Evolutionary conservation across 1,139 yeast species (phyloP).

Genomic region (Petasospora rhodanensis): DNA sequence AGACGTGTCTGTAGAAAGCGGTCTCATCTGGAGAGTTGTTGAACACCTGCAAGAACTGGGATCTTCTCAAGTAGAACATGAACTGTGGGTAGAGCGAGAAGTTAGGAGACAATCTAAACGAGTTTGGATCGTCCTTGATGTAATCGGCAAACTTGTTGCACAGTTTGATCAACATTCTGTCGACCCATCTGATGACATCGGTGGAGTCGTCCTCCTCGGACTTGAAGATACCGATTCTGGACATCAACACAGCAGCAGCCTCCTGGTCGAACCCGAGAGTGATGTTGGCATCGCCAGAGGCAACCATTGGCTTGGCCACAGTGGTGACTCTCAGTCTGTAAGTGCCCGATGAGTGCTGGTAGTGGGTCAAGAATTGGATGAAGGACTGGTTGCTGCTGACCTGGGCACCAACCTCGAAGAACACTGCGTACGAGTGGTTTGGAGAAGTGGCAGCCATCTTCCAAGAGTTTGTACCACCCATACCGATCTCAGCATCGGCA

Average conservation of each 20-base stretch:
- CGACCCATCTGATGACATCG: conserved; percentile 82
- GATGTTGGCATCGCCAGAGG: conserved; percentile 43
- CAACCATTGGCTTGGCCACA: conserved; percentile 48
- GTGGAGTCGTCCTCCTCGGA: conserved; percentile 73
- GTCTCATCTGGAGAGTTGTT: conserved; percentile 99
- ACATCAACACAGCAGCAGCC: conserved; percentile 95
- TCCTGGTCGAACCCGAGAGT: conserved; percentile 90
- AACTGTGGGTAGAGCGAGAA: conserved; percentile 92
- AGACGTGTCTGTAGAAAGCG: conserved; percentile 91
- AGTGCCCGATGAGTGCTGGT: conserved; percentile 77
- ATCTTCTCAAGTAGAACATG: conserved; percentile 91
- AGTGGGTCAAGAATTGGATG: conserved; percentile 67
- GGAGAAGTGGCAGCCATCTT: conserved; percentile 81
- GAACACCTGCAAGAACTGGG: conserved; percentile 93
- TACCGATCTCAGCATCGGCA: conserved; percentile 89
- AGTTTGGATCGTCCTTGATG: conserved; percentile 66
- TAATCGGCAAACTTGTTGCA: conserved; percentile 89
- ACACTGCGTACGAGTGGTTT: conserved; percentile 78
- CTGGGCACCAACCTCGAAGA: conserved; percentile 74
- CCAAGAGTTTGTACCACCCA: conserved; percentile 90
- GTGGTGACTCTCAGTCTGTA: conserved; percentile 92
- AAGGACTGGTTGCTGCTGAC: conserved; percentile 36
- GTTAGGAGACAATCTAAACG: conserved; percentile 74
- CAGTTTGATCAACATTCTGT: conserved; percentile 74
- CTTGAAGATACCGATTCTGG: conserved; percentile 88